Evolutionary conservation across 2,329 filamentous ascomycete genomes (phyloP).

Genomic region (Fusarium heterosporum): DNA sequence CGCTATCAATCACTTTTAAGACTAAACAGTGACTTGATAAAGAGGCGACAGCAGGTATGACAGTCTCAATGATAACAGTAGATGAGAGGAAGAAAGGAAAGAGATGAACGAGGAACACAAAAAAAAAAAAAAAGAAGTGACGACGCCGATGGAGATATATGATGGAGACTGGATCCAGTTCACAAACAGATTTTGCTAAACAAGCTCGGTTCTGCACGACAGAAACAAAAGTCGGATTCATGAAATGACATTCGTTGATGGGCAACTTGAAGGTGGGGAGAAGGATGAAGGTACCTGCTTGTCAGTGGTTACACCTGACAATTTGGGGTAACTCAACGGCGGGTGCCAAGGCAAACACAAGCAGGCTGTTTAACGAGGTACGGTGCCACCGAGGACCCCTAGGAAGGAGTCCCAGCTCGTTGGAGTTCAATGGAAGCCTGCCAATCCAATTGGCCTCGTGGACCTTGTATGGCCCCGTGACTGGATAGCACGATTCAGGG

Average conservation of each 20-base stretch:
- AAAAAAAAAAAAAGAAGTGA: constrained; percentile 6
- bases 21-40: constrained; percentile 27
- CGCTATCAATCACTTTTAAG: constrained; percentile 23
- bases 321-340: constrained; percentile 14
- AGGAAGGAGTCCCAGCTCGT: constrained; percentile 8
- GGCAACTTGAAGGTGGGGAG: constrained; percentile 12
- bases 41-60: not conserved
- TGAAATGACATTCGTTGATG: constrained; percentile 36
- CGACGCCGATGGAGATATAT: constrained; percentile 19
- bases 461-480: constrained; percentile 42
- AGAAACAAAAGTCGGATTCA: constrained; percentile 15
- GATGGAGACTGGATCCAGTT: constrained; percentile 22
- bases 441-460: constrained; percentile 48
- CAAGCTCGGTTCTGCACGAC: constrained; percentile 7
- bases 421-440: constrained; percentile 16
- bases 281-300: constrained; percentile 17
- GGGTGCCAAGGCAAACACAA: too few relatives aligned
- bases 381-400: constrained; percentile 28
- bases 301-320: constrained; percentile 9
- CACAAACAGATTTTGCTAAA: constrained; percentile 27
- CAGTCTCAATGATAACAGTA: not conserved
- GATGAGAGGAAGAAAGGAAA: constrained; percentile 2
- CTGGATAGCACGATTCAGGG: constrained; percentile 39
- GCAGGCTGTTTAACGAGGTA: not conserved
- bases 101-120: not conserved